phyloP scores from a whole-genome alignment of 352 stramenopile species.

The Pythium aristosporum region DNA sequence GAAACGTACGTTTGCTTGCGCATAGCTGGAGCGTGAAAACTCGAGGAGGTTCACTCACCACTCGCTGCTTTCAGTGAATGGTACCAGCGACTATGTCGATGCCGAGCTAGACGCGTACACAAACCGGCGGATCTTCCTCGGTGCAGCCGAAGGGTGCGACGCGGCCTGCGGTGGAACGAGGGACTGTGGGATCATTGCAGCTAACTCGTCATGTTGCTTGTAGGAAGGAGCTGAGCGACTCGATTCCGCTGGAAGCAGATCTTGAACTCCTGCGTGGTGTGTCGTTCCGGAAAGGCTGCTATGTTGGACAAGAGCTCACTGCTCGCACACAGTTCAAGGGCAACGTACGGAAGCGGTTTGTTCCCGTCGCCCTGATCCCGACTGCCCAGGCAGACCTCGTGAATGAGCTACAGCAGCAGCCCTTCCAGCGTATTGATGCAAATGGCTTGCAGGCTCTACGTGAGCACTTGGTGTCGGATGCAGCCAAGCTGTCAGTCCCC shows the following conservation, averaged over 20 bases:
- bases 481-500: constrained; percentile 22
- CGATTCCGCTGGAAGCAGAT: constrained; percentile 92
- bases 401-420: constrained; percentile 43
- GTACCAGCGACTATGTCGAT: constrained; percentile 42
- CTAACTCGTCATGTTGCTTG: constrained; percentile 9
- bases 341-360: constrained; percentile 80
- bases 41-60: neutral
- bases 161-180: neutral
- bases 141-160: constrained; percentile 70
- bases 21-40: neutral
- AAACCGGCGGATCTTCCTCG: constrained; percentile 67
- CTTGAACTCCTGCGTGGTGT: constrained; percentile 90
- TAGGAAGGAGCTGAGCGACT: constrained; percentile 61
- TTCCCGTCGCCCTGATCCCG: constrained; percentile 74
- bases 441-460: constrained; percentile 38
- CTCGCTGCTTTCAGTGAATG: constrained; percentile 43
- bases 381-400: constrained; percentile 47
- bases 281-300: constrained; percentile 94
- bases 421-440: constrained; percentile 60
- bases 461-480: constrained; percentile 41
- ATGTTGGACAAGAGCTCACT: constrained; percentile 94
- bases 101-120: constrained; percentile 48
- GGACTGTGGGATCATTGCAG: neutral
- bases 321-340: constrained; percentile 93
- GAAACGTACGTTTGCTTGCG: constrained; percentile 26